phyloP scores from a whole-genome alignment of 2,329 filamentous ascomycete genomes.

The Shiraia sp. region DNA sequence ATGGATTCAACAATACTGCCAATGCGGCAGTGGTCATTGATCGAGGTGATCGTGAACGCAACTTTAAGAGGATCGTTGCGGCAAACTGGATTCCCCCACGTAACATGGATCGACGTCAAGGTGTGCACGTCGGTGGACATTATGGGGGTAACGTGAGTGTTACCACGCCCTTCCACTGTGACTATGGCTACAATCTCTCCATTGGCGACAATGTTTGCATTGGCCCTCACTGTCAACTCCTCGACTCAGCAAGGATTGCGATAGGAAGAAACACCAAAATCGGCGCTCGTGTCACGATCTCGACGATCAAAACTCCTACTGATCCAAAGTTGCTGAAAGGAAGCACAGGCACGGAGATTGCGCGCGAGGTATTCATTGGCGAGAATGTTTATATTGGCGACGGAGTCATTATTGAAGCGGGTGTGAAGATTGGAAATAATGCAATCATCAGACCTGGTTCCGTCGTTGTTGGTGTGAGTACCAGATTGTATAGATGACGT shows the following conservation, averaged over 20 bases:
- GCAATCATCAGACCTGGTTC: slow-evolving; percentile 59
- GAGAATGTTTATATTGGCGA: slow-evolving; percentile 70
- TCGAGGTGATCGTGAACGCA: slow-evolving; percentile 66
- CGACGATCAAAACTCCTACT: slow-evolving; percentile 72
- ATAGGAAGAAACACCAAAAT: slow-evolving; percentile 74
- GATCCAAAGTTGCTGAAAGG: slow-evolving; percentile 76
- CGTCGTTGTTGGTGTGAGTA: slow-evolving; percentile 58
- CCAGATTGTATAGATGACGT: not conserved
- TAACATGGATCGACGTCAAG: slow-evolving; percentile 5
- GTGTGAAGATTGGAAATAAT: slow-evolving; percentile 57
- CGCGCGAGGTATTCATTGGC: slow-evolving; percentile 74
- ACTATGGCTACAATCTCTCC: slow-evolving; percentile 93
- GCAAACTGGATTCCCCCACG: slow-evolving; percentile 53
- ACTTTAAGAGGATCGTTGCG: slow-evolving; percentile 73
- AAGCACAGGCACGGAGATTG: slow-evolving; percentile 71
- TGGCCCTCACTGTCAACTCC: slow-evolving; percentile 79
- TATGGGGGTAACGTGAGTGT: slow-evolving; percentile 78
- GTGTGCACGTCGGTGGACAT: slow-evolving; percentile 49
- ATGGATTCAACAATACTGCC: slow-evolving; percentile 82
- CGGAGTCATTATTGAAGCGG: slow-evolving; percentile 63
- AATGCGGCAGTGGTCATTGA: slow-evolving; percentile 72
- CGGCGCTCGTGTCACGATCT: slow-evolving; percentile 84
- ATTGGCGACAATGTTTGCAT: slow-evolving; percentile 86
- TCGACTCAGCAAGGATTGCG: slow-evolving; percentile 80
- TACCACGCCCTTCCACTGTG: slow-evolving; percentile 86